Conservation (phyloP, 2,329 filamentous ascomycete genomes). For the Aspergillus oerlinghausenensis region DNA sequence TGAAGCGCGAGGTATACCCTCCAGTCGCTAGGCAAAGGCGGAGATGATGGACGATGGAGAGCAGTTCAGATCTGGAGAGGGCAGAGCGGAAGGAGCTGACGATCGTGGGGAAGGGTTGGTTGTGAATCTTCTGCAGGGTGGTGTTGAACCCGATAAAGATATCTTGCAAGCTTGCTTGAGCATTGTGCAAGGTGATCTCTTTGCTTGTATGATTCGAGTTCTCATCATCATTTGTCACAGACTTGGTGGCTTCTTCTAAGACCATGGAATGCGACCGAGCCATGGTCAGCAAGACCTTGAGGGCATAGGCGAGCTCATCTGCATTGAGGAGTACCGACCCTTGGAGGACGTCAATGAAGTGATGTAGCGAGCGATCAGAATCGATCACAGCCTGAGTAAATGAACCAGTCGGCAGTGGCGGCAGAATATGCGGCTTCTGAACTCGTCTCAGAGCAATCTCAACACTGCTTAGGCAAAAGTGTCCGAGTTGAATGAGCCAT, state of each 20-base stretch:
- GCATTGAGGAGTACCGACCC: slow-evolving; percentile 31
- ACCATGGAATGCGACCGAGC: slow-evolving; percentile 32
- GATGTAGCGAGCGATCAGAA: slow-evolving; percentile 34
- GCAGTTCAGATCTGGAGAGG: slow-evolving; percentile 36
- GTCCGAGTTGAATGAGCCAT: slow-evolving; percentile 39
- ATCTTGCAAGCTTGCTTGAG: slow-evolving; percentile 23
- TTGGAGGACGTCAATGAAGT: slow-evolving; percentile 35
- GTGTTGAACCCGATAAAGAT: slow-evolving; percentile 38
- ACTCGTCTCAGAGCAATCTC: slow-evolving; percentile 35
- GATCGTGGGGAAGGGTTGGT: slow-evolving; percentile 26
- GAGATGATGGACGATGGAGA: slow-evolving; percentile 40
- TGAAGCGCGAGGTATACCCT: slow-evolving; percentile 40
- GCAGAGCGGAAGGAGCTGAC: slow-evolving; percentile 34
- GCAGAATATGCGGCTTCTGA: slow-evolving; percentile 31
- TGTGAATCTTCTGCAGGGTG: slow-evolving; percentile 34
- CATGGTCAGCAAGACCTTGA: slow-evolving; percentile 37
- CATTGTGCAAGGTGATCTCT: not conserved
- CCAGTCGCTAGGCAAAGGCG: slow-evolving; percentile 41
- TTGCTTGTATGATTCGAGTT: slow-evolving; percentile 7
- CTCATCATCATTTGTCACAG: slow-evolving; percentile 27
- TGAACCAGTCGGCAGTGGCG: slow-evolving; percentile 34
- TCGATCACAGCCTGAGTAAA: slow-evolving; percentile 38
- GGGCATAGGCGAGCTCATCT: slow-evolving; percentile 36
- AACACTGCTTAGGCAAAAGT: slow-evolving; percentile 37
- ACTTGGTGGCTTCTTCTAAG: slow-evolving; percentile 29